Evolutionary conservation across 2,329 filamentous ascomycete genomes (phyloP), one percentile per base, ranked within the genome.

Genomic region (Pseudocercospora vitis): DNA sequence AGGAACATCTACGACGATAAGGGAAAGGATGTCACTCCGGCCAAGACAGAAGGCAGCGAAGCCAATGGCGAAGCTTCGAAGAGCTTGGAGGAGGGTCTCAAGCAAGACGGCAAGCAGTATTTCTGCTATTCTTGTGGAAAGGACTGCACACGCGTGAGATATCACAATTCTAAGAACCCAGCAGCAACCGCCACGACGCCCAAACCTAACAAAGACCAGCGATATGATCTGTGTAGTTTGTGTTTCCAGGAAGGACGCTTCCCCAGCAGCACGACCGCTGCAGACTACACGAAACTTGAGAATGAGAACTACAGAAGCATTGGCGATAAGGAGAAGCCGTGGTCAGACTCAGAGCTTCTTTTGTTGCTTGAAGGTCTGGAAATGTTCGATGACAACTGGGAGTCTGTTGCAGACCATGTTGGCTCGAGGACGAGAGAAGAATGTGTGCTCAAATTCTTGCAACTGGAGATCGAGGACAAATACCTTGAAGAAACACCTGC

Each of bases 381-480:
- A 74, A 83, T 87, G 64, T 96, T 92, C 65, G 92, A 97, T 61
- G 92, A 97, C 57, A 90, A 97, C 73, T 99, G 94, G 94, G 87
- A 88, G 53, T 84, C 89, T 65, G 91, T 99, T 61, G 86, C 95
- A 1, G 90, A 92, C 59, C 89, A 96, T 67, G 94, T 99, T 37
- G 88, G 88, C 45, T 95, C 90, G 2, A 86, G 92, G 56, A 96
- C 91, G 1, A 82, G 90, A 49, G 95, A 99, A 71, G 92, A 99
- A 74, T 99, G 94, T 70, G 92, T 97, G 12, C 81, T 97, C 64
- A 94, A 96, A 70, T 99, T 99, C 76, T 73, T 99, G 60, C 91
- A 96, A 68, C 79, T 99, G 29, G 92, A 96, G 63, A 99, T 99
- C 58, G 94, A 97, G 71, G 92, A 96, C 76, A 95, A 95, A 71